phyloP scores from a whole-genome alignment of 352 stramenopile species.

The Globisporangium nunn region DNA sequence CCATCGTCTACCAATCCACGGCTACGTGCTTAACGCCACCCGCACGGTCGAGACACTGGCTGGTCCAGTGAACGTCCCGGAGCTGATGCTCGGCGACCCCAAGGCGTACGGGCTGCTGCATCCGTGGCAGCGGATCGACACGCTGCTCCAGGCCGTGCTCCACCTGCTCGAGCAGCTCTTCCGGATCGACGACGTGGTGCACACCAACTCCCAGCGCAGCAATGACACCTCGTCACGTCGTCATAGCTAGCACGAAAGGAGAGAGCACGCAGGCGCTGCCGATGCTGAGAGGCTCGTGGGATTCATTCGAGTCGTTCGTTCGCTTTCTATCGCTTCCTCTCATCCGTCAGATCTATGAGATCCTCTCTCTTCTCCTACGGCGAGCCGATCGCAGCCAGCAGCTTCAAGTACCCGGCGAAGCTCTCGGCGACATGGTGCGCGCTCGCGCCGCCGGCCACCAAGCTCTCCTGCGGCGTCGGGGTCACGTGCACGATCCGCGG shows the following conservation, averaged over 20 bases:
- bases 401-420: slow-evolving; percentile 63
- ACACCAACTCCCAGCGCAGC: slow-evolving; percentile 8
- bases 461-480: slow-evolving; percentile 15
- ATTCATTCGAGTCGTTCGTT: neutral
- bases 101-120: slow-evolving; percentile 31
- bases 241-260: neutral
- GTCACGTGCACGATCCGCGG: slow-evolving; percentile 61
- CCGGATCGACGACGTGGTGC: slow-evolving; percentile 37
- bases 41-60: slow-evolving; percentile 22
- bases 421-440: slow-evolving; percentile 60
- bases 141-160: slow-evolving; percentile 37
- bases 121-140: slow-evolving; percentile 38
- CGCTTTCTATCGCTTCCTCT: neutral
- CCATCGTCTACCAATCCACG: neutral
- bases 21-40: slow-evolving; percentile 23
- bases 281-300: neutral
- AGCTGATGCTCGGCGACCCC: slow-evolving; percentile 33
- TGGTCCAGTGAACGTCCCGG: slow-evolving; percentile 27
- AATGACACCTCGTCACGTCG: slow-evolving; percentile 2
- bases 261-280: no score
- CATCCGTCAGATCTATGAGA: neutral
- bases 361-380: slow-evolving; percentile 2
- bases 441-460: slow-evolving; percentile 16
- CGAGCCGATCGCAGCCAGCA: slow-evolving; percentile 26
- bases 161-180: slow-evolving; percentile 55